Percentiles rank a stretch among this genome's conserved stretches.
Conservation (phyloP, 306 rosid genomes). For the Pyrus pyrifolia region DNA sequence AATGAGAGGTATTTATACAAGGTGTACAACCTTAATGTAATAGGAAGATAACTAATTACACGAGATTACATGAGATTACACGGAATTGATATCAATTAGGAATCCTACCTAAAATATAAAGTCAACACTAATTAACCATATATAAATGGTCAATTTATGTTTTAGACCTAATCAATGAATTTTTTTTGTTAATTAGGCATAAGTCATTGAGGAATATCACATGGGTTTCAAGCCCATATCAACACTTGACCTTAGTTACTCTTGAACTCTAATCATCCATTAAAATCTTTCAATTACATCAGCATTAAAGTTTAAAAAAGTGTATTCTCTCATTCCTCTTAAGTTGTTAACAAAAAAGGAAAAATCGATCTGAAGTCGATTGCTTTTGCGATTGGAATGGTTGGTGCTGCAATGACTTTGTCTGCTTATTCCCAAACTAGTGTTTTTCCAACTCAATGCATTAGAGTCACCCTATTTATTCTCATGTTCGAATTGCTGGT, state of each 20-base stretch:
- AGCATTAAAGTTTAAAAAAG: background rate
- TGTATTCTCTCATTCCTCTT: background rate
- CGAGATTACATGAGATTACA: no score
- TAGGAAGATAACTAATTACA: no score
- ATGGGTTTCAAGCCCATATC: no score
- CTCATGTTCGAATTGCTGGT: conserved; percentile 64
- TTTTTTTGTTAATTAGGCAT: no score
- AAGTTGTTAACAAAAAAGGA: background rate
- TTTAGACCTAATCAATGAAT: no score
- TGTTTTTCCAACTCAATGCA: conserved; percentile 47
- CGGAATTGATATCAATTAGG: no score
- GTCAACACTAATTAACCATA: no score
- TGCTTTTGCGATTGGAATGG: conserved; percentile 51
- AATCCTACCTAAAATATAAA: no score
- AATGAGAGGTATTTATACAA: no score
- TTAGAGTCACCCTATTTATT: conserved; percentile 56
- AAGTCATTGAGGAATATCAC: no score
- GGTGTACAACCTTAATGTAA: no score
- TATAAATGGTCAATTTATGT: no score
- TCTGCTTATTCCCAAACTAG: conserved; percentile 55
- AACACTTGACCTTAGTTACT: conserved; percentile 2
- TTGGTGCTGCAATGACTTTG: conserved; percentile 65
- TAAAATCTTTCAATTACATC: background rate
- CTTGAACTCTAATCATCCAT: background rate
- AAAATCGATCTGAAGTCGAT: conserved; percentile 46